These are phyloP conservation scores for Penicillium aurantiogriseum DNA, from an alignment of 2,329 filamentous ascomycete species.

Conservation along the genomic window DNA sequence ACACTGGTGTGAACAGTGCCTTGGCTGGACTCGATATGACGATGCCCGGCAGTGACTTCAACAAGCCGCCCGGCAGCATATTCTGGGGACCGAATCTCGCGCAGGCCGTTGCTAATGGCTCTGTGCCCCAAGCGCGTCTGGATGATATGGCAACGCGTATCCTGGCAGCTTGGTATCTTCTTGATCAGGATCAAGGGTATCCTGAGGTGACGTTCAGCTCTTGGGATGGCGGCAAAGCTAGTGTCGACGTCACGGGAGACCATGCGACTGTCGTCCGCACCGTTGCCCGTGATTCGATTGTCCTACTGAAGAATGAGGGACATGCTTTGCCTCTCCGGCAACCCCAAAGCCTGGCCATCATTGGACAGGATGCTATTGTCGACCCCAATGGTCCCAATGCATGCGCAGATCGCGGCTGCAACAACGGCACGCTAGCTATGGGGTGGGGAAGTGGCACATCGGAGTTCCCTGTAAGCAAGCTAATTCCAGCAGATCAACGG, in stretches of 20 bases:
- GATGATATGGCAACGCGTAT: slow-evolving; percentile 60
- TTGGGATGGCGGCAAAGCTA: slow-evolving; percentile 41
- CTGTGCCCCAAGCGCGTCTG: slow-evolving; percentile 55
- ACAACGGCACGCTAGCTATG: slow-evolving; percentile 67
- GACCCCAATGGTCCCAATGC: slow-evolving; percentile 48
- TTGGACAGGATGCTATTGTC: slow-evolving; percentile 51
- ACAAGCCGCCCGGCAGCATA: slow-evolving; percentile 23
- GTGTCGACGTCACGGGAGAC: slow-evolving; percentile 39
- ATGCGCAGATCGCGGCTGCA: slow-evolving; percentile 64
- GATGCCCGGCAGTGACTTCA: slow-evolving; percentile 64
- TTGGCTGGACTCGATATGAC: slow-evolving; percentile 77
- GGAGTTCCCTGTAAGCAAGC: slow-evolving; percentile 56
- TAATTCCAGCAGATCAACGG: background rate
- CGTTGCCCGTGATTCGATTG: slow-evolving; percentile 48
- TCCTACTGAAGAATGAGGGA: slow-evolving; percentile 49
- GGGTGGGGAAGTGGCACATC: slow-evolving; percentile 73
- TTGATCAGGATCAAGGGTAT: slow-evolving; percentile 48
- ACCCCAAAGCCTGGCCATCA: slow-evolving; percentile 50
- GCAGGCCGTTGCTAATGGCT: slow-evolving; percentile 60
- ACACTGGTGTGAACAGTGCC: slow-evolving; percentile 65
- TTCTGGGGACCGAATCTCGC: slow-evolving; percentile 44
- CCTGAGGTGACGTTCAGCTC: slow-evolving; percentile 47
- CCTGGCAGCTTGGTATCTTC: slow-evolving; percentile 50
- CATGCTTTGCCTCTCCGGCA: slow-evolving; percentile 46
- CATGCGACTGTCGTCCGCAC: slow-evolving; percentile 41